These are phyloP conservation scores for Cladobotryum protrusum DNA, from an alignment of 2,329 filamentous ascomycete species.

Conservation along the genomic window DNA sequence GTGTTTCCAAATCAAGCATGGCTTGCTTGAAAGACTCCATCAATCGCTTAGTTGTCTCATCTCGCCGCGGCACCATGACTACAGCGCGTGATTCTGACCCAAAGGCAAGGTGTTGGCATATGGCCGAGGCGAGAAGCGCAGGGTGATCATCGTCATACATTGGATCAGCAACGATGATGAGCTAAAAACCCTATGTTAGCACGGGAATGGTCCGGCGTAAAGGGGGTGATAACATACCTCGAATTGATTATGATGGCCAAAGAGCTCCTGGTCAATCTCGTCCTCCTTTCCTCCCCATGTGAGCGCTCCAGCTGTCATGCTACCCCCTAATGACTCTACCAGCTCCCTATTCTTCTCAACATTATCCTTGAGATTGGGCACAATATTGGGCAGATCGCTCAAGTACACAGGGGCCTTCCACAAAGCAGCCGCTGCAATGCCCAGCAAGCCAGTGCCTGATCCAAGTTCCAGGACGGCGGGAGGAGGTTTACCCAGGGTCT, in stretches of 20 bases:
- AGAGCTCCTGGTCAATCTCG: conserved; percentile 38
- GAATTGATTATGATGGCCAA: conserved; percentile 44
- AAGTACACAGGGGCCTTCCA: conserved; percentile 62
- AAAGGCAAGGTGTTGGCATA: conserved; percentile 59
- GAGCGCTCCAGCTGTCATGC: conserved; percentile 57
- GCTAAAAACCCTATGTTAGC: not conserved
- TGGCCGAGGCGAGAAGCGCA: conserved; percentile 61
- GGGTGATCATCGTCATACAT: conserved; percentile 85
- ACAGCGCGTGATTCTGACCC: conserved; percentile 57
- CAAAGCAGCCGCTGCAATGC: conserved; percentile 72
- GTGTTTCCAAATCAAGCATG: conserved; percentile 47
- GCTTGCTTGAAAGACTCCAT: conserved; percentile 54
- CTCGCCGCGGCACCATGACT: conserved; percentile 74
- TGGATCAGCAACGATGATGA: conserved; percentile 72
- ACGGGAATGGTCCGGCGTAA: too few species aligned
- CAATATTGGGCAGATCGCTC: conserved; percentile 79
- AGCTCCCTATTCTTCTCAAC: conserved; percentile 54
- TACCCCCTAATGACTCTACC: conserved; percentile 50
- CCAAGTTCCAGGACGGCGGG: conserved; percentile 67
- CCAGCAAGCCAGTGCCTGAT: conserved; percentile 85
- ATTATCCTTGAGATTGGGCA: conserved; percentile 74
- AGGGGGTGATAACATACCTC: conserved; percentile 28
- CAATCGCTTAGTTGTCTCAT: conserved; percentile 58
- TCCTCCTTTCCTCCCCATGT: conserved; percentile 61
- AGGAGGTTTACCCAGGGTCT: conserved; percentile 24